Evolutionary conservation across 1,284 basidiomycete species (phyloP).

Genomic region (Microbotryum intermedium): DNA sequence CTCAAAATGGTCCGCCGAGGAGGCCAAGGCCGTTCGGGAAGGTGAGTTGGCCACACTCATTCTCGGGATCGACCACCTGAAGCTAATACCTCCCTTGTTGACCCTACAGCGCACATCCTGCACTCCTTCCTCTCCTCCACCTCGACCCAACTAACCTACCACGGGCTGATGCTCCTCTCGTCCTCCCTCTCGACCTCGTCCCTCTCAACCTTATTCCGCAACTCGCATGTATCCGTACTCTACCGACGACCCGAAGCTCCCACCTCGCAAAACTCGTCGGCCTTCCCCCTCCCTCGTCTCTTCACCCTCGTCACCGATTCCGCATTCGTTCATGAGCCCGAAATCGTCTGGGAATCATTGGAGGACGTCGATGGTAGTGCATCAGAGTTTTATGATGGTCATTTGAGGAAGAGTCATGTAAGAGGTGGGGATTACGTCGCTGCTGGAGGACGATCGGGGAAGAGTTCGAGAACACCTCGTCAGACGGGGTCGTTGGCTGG

Average conservation of each 20-base stretch:
- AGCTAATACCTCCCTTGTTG: constrained; percentile 12
- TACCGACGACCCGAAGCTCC: constrained; percentile 50
- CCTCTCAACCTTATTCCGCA: constrained; percentile 61
- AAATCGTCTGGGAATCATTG: constrained; percentile 76
- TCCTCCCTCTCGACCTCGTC: constrained; percentile 38
- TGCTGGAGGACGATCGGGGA: too few relatives aligned
- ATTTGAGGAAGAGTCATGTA: neutral
- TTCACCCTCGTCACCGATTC: constrained; percentile 77
- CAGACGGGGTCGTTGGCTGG: too few relatives aligned
- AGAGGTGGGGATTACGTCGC: constrained; percentile 14
- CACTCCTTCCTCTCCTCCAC: constrained; percentile 62
- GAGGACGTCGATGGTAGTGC: constrained; percentile 74
- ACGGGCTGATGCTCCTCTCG: constrained; percentile 48
- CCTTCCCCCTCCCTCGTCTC: constrained; percentile 44
- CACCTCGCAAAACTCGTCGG: constrained; percentile 7
- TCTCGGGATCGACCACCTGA: neutral
- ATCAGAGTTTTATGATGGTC: constrained; percentile 60
- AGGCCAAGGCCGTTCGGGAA: constrained; percentile 54
- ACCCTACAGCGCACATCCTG: constrained; percentile 52
- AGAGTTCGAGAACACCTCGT: too few relatives aligned
- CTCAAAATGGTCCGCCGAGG: constrained; percentile 45
- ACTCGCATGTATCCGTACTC: constrained; percentile 77
- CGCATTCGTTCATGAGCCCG: constrained; percentile 63
- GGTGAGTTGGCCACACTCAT: constrained; percentile 46
- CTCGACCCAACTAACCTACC: constrained; percentile 74